Percentiles rank a stretch among this genome's conserved stretches.
Conservation (phyloP, 441 rosid genomes). For the Pelargonium australe region DNA sequence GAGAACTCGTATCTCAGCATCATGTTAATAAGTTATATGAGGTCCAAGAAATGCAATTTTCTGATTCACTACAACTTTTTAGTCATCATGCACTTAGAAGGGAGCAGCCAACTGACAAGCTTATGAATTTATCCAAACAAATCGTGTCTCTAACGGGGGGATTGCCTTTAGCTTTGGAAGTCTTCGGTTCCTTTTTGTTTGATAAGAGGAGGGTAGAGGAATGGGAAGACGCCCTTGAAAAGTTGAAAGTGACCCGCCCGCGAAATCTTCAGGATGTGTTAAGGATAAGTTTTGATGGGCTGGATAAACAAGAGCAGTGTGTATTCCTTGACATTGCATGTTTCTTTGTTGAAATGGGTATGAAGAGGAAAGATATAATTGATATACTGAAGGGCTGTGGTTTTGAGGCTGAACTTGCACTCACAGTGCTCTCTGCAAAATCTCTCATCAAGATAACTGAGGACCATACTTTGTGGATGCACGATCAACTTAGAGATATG, state of each 20-base stretch:
- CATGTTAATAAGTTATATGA: slow-evolving; percentile 21
- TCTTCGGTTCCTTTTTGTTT: slow-evolving; percentile 48
- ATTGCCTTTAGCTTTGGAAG: slow-evolving; percentile 54
- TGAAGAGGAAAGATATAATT: slow-evolving; percentile 34
- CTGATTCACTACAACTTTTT: slow-evolving; percentile 33
- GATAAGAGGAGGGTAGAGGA: slow-evolving; percentile 39
- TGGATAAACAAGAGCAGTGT: slow-evolving; percentile 36
- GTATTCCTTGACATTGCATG: slow-evolving; percentile 56
- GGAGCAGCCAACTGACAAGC: slow-evolving; percentile 34
- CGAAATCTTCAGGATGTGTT: slow-evolving; percentile 28
- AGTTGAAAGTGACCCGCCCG: slow-evolving; percentile 32
- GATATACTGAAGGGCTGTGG: slow-evolving; percentile 48
- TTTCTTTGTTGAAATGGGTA: slow-evolving; percentile 36
- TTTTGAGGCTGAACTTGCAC: slow-evolving; percentile 33
- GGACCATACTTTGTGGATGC: slow-evolving; percentile 43
- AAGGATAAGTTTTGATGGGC: slow-evolving; percentile 38
- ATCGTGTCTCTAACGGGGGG: slow-evolving; percentile 34
- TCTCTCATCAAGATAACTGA: slow-evolving; percentile 40
- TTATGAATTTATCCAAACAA: slow-evolving; percentile 33
- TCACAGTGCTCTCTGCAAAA: slow-evolving; percentile 37
- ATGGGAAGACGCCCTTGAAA: slow-evolving; percentile 37
- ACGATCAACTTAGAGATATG: slow-evolving; percentile 68
- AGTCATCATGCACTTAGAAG: slow-evolving; percentile 46
- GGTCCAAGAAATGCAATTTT: slow-evolving; percentile 22
- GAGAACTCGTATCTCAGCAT: slow-evolving; percentile 16